Evolutionary conservation across 768 basidiomycete species (phyloP).

Genomic region (Boletus vinaceobasis): DNA sequence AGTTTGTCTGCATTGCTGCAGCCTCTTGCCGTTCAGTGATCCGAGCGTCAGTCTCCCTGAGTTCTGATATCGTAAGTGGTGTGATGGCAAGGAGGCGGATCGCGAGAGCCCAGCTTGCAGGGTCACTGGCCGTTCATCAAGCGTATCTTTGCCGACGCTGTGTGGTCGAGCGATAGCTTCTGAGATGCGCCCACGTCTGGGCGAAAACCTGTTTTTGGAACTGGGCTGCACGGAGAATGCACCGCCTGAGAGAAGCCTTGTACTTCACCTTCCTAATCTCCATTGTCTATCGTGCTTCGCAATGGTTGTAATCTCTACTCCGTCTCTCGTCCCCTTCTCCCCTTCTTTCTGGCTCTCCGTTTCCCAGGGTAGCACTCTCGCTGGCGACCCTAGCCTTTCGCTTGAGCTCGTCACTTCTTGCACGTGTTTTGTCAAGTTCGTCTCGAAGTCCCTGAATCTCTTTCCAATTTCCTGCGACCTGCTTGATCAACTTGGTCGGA

Average conservation of each 20-base stretch:
- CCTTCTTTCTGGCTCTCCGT: conserved; percentile 33
- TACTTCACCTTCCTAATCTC: conserved; percentile 33
- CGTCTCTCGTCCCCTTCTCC: conserved; percentile 34
- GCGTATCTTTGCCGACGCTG: conserved; percentile 3
- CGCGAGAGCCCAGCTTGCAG: conserved; percentile 22
- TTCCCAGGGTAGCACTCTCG: conserved; percentile 20
- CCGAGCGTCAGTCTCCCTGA: conserved; percentile 67
- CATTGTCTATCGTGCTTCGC: conserved; percentile 38
- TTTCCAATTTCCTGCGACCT: conserved; percentile 70
- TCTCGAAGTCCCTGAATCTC: conserved; percentile 74
- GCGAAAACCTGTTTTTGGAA: conserved; percentile 18
- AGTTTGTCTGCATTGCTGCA: conserved; percentile 49
- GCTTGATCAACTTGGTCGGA: conserved; percentile 60
- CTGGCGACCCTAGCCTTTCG: conserved; percentile 50
- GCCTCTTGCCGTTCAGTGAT: conserved; percentile 63
- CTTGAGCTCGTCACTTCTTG: conserved; percentile 67
- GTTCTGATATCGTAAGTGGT: conserved; percentile 51
- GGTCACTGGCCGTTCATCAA: conserved; percentile 15
- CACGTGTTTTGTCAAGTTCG: conserved; percentile 75
- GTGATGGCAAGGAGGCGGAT: conserved; percentile 22
- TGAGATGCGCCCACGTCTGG: conserved; percentile 29
- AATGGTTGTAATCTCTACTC: conserved; percentile 53
- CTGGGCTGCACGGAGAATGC: conserved; percentile 30
- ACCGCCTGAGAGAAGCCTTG: conserved; percentile 62
- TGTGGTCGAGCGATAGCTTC: conserved; percentile 19